These are phyloP conservation scores for Kluyveromyces dobzhanskii DNA, from an alignment of 805 yeast species.

Conservation along the genomic window DNA sequence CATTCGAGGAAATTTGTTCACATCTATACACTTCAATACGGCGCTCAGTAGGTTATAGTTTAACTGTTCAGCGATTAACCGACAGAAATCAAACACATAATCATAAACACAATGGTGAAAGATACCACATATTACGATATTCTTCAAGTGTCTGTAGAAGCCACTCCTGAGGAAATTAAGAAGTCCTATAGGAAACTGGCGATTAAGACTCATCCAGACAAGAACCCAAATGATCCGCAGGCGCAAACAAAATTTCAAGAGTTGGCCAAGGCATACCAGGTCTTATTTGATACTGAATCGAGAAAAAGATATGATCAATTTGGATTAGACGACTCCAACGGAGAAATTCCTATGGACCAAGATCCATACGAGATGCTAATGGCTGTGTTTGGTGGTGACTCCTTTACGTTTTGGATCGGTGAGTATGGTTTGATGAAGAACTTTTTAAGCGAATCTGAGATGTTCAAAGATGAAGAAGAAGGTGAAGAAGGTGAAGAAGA, in stretches of 20 bases:
- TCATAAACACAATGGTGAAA: constrained; percentile 49
- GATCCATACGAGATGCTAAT: constrained; percentile 85
- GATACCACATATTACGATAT: constrained; percentile 85
- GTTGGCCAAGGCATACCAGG: constrained; percentile 61
- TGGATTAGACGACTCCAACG: constrained; percentile 54
- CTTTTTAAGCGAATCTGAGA: constrained; percentile 47
- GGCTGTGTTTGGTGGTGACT: constrained; percentile 77
- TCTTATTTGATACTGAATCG: constrained; percentile 62
- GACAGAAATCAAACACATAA: not conserved
- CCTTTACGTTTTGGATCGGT: constrained; percentile 71
- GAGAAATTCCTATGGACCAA: constrained; percentile 5
- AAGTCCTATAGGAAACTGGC: constrained; percentile 91
- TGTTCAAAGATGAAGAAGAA: constrained; percentile 29
- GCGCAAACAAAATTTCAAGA: constrained; percentile 86
- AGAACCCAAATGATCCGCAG: constrained; percentile 86
- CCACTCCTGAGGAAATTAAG: constrained; percentile 76
- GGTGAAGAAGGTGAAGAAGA: constrained; percentile 9
- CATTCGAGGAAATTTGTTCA: no score
- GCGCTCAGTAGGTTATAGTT: no score
- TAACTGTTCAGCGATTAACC: no score
- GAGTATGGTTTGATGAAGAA: constrained; percentile 64
- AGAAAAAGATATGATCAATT: constrained; percentile 72
- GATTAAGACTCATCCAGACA: constrained; percentile 87
- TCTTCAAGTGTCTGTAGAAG: constrained; percentile 58
- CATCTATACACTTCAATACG: no score